Base-by-base conservation (phyloP, 2,329 filamentous ascomycete genomes). In the Penicillium sp. region DNA sequence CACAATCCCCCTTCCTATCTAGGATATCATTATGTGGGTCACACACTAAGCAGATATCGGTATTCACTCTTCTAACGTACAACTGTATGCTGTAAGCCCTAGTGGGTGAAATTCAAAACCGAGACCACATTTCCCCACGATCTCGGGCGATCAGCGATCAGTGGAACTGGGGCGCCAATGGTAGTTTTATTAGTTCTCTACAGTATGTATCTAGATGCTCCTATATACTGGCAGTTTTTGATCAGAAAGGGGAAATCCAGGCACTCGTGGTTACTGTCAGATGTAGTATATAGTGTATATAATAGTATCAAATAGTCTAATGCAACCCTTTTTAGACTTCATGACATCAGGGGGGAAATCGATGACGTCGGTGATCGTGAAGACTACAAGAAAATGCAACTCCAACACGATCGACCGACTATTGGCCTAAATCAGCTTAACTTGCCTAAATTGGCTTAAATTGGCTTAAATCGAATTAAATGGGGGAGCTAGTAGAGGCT, bases 301-400 rank as follows among this genome's bases (percentile, higher is more conserved):
- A 31, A 31, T 31, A 31, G 9, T 29, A 27, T 7, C 8, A 7
- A 8, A 27, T 27, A 27, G 25, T 27, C 6, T 27, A 27, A 45
- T 29, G 25, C 25, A 45, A 29, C 43, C 16, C 10, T 19, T 19
- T 44, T 45, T 8, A 43, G 33, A 39, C 23, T 58, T 15, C 31
- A 46, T 67, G 65, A 67, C 63, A 65, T 65, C 65, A 66, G 51
- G 33, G 19, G 23, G 19, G 19, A 23, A 16, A 23, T n/a, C 58
- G 56, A 64, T 67, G 64, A 65, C 64, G 65, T 67, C 62, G 60
- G 58, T 51, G 63, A 67, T 66, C 59, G 62, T 52, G 56, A 54
- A 43, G 39, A 50, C 38, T 45, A 13, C 16, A 44, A 36, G n/a
- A 27, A 23, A 50, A 40, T 58, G 51, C 50, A 54, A 50, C 60